Percentiles rank a stretch among this genome's conserved stretches.
phyloP scores from a whole-genome alignment of 257 asterid genomes.

The Lithospermum erythrorhizon region DNA sequence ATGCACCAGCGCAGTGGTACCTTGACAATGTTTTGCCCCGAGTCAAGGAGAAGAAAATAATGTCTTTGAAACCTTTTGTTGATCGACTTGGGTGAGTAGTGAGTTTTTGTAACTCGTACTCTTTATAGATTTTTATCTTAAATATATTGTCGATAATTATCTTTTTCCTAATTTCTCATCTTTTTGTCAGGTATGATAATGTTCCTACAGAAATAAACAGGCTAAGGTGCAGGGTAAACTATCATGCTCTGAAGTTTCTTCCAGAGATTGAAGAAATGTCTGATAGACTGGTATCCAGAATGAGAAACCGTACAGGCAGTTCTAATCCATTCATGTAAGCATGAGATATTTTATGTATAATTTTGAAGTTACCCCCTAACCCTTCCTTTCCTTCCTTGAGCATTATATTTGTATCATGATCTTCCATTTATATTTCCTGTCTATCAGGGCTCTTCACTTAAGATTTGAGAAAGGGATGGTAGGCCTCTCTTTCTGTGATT shows the following conservation, averaged over 20 bases:
- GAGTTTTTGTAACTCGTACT: constrained; percentile 6
- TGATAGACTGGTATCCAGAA: constrained; percentile 82
- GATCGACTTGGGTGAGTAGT: constrained; percentile 94
- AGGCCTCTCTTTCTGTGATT: constrained; percentile 98
- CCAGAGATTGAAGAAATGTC: constrained; percentile 97
- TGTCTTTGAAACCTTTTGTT: constrained; percentile 96
- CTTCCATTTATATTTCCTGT: constrained; percentile 4
- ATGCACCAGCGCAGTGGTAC: constrained; percentile 96
- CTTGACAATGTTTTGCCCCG: constrained; percentile 95
- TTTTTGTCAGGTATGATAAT: constrained; percentile 69
- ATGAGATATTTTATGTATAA: constrained; percentile 5
- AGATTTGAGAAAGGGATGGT: constrained; percentile 99
- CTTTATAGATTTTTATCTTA: constrained; percentile 5
- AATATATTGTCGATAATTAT: background rate
- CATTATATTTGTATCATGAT: constrained; percentile 6
- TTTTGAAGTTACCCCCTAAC: too few relatives aligned
- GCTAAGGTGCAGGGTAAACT: constrained; percentile 95
- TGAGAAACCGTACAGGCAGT: constrained; percentile 86
- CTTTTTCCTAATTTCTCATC: constrained; percentile 1
- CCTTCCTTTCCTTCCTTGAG: constrained; percentile 1
- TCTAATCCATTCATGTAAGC: constrained; percentile 91
- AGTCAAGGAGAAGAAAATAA: constrained; percentile 86
- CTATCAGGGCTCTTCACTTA: constrained; percentile 93
- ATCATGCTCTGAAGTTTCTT: constrained; percentile 94
- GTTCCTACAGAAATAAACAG: constrained; percentile 96